phyloP scores from a whole-genome alignment of 2,329 filamentous ascomycete species.

The Lasiodiplodia gonubiensis region DNA sequence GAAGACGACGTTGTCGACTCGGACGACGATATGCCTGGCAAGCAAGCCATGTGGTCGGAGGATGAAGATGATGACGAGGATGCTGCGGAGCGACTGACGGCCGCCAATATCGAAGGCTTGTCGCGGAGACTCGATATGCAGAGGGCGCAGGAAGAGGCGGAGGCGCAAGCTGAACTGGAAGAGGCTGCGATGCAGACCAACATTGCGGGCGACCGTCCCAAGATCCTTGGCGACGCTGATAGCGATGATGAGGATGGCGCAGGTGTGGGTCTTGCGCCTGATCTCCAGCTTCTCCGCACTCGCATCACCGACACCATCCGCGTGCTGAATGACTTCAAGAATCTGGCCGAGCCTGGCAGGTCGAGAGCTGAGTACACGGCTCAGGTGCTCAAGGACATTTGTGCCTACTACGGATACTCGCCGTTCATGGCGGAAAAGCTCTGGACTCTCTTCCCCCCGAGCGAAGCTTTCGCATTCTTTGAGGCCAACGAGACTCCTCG shows the following conservation, averaged over 20 bases:
- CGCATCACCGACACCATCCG: constrained; percentile 93
- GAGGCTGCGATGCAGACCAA: constrained; percentile 91
- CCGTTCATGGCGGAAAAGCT: constrained; percentile 95
- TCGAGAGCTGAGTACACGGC: constrained; percentile 87
- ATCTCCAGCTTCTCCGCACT: constrained; percentile 85
- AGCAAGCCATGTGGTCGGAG: constrained; percentile 84
- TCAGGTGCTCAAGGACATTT: constrained; percentile 88
- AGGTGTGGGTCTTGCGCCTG: constrained; percentile 73
- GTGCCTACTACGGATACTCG: constrained; percentile 95
- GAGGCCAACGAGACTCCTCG: constrained; percentile 96
- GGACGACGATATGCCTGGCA: constrained; percentile 63
- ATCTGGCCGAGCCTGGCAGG: constrained; percentile 77
- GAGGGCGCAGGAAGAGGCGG: constrained; percentile 76
- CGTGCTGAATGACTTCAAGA: constrained; percentile 86
- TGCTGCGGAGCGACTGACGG: constrained; percentile 86
- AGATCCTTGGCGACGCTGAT: constrained; percentile 66
- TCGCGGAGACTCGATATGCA: constrained; percentile 83
- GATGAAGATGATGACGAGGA: constrained; percentile 93
- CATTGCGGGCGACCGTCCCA: constrained; percentile 77
- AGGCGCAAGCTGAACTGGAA: constrained; percentile 83
- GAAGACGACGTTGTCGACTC: constrained; percentile 63
- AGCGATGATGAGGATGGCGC: constrained; percentile 67
- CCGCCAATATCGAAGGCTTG: constrained; percentile 93
- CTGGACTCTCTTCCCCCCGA: constrained; percentile 86
- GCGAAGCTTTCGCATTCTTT: constrained; percentile 97